Conservation (phyloP, 139 green algal genomes). For the Nannochloris sp. region DNA sequence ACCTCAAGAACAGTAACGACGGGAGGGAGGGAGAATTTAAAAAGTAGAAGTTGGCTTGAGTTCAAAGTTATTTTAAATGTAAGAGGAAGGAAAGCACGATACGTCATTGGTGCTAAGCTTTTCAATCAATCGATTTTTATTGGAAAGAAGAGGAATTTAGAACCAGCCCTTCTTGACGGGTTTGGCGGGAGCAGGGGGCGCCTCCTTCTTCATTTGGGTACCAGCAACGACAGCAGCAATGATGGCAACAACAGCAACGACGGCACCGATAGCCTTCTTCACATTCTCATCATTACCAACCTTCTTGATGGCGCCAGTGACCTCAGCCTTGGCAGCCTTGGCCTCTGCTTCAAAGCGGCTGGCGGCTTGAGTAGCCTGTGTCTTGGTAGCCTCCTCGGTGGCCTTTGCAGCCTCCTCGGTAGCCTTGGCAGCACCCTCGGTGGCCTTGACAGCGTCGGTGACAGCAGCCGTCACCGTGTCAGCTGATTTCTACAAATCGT, state of each 20-base stretch:
- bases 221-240: neutral
- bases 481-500: too few species aligned
- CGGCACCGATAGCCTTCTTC: neutral
- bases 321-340: neutral
- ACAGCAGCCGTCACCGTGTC: neutral
- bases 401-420: neutral
- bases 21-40: neutral
- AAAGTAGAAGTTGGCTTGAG: neutral
- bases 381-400: neutral
- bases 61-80: too few species aligned
- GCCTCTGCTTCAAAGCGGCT: neutral
- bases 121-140: neutral
- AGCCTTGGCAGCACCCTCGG: neutral
- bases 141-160: neutral
- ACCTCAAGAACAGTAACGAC: neutral
- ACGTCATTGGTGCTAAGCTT: neutral
- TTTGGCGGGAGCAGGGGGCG: neutral
- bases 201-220: neutral
- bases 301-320: neutral
- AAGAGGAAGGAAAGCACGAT: too few species aligned
- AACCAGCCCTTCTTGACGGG: neutral
- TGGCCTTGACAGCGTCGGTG: neutral
- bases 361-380: neutral
- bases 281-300: neutral
- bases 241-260: neutral